Evolutionary conservation across 805 yeast species (phyloP).

Genomic region (Wickerhamiella lipophila): DNA sequence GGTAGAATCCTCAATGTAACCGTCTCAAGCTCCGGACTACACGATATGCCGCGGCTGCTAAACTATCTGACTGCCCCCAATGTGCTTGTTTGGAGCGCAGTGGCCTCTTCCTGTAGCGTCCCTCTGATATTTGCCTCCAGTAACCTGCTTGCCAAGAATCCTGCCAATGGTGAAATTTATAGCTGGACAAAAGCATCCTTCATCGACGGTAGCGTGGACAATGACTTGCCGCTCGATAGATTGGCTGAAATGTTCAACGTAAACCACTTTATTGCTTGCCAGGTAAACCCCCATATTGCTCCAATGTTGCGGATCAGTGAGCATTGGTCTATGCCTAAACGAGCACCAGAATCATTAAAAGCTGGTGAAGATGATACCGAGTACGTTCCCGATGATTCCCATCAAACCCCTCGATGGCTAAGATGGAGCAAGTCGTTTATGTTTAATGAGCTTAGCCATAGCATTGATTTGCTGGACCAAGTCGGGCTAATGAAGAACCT

Average conservation of each 20-base stretch:
- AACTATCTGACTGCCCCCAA: conserved; percentile 92
- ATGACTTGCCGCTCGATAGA: conserved; percentile 82
- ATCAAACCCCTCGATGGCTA: conserved; percentile 8
- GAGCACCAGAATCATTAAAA: conserved; percentile 31
- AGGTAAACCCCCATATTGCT: conserved; percentile 91
- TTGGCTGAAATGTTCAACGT: conserved; percentile 94
- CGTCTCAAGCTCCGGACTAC: conserved; percentile 80
- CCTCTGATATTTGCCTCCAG: conserved; percentile 87
- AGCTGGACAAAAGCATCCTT: conserved; percentile 78
- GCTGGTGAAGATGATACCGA: conserved; percentile 9
- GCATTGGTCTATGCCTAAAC: conserved; percentile 29
- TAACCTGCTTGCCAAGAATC: conserved; percentile 70
- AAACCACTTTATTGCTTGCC: conserved; percentile 93
- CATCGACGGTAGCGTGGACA: conserved; percentile 93
- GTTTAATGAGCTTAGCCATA: conserved; percentile 65
- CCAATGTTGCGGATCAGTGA: conserved; percentile 47
- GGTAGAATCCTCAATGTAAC: conserved; percentile 89
- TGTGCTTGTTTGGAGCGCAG: conserved; percentile 80
- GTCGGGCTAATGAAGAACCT: conserved; percentile 63
- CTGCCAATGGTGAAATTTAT: conserved; percentile 53
- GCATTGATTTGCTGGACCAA: conserved; percentile 58
- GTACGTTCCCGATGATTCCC: conserved; percentile 9
- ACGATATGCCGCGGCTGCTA: conserved; percentile 79
- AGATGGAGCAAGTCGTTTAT: conserved; percentile 39
- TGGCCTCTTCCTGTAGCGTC: conserved; percentile 82